A percentile compares a stretch with the other conserved stretches of the same genome.
Conservation (phyloP, 1,284 basidiomycete species). For the Sanguinoderma infundibulare region DNA sequence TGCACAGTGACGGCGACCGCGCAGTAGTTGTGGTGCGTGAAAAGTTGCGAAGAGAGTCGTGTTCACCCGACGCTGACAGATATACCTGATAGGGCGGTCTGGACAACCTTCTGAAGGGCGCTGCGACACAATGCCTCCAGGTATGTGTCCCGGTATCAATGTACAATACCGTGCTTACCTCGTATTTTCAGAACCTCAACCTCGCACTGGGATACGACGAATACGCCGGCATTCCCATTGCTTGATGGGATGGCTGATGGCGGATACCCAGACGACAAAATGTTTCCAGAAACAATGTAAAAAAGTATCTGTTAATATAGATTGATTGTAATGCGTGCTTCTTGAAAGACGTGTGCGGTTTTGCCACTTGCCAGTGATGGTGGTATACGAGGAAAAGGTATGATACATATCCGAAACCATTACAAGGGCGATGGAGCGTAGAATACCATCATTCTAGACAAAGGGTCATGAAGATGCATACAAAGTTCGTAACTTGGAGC, state of each 20-base stretch:
- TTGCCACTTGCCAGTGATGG: too few relatives aligned
- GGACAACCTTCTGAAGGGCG: slow-evolving; percentile 97
- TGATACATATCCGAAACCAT: background rate
- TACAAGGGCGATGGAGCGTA: background rate
- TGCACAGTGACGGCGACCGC: slow-evolving; percentile 86
- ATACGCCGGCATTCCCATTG: slow-evolving; percentile 76
- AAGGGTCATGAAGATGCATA: background rate
- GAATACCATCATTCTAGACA: background rate
- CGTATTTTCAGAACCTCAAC: slow-evolving; percentile 83
- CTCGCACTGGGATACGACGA: slow-evolving; percentile 94
- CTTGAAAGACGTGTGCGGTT: too few relatives aligned
- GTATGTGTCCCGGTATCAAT: slow-evolving; percentile 47
- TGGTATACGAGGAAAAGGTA: background rate
- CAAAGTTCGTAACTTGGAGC: background rate
- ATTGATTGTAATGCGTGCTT: background rate
- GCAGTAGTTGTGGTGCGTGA: slow-evolving; percentile 87
- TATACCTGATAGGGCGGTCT: slow-evolving; percentile 70
- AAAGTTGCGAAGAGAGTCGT: slow-evolving; percentile 37
- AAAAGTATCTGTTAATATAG: slow-evolving; percentile 14
- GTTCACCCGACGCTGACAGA: slow-evolving; percentile 6
- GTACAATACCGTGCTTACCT: background rate
- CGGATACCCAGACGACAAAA: too few relatives aligned
- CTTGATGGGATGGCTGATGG: too few relatives aligned
- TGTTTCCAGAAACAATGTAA: background rate
- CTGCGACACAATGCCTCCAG: slow-evolving; percentile 97